Conservation (phyloP, 768 basidiomycete genomes). For the Hemileccinum impolitum region DNA sequence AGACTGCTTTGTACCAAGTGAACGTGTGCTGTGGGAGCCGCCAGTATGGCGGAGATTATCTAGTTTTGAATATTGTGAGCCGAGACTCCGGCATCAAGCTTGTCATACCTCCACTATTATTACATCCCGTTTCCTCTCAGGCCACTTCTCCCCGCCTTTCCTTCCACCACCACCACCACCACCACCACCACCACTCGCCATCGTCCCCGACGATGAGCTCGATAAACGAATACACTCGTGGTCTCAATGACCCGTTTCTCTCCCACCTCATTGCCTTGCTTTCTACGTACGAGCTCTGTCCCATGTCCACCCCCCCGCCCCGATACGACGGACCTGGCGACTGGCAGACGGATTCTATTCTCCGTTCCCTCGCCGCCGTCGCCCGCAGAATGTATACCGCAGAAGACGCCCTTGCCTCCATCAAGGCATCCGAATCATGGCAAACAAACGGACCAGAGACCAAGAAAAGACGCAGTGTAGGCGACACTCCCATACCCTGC, state of each 20-base stretch:
- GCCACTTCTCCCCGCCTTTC: neutral
- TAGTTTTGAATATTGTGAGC: constrained; percentile 4
- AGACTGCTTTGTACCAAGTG: neutral
- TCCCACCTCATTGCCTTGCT: constrained; percentile 56
- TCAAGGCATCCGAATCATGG: constrained; percentile 38
- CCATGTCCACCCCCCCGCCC: constrained; percentile 47
- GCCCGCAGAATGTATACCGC: constrained; percentile 55
- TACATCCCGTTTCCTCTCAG: neutral
- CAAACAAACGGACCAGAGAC: constrained; percentile 36
- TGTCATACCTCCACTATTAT: constrained; percentile 1
- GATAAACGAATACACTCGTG: constrained; percentile 21
- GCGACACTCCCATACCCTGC: constrained; percentile 34
- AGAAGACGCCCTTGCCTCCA: constrained; percentile 42
- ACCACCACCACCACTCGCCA: constrained; percentile 4
- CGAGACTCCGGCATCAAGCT: constrained; percentile 2
- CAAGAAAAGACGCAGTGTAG: constrained; percentile 44
- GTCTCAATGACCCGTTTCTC: constrained; percentile 39
- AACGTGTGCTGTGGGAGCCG: neutral
- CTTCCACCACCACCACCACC: constrained; percentile 9
- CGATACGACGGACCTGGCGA: constrained; percentile 53
- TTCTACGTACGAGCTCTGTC: constrained; percentile 57
- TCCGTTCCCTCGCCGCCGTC: constrained; percentile 48
- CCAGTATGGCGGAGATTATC: constrained; percentile 21
- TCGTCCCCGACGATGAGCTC: constrained; percentile 34
- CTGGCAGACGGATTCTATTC: constrained; percentile 58